Evolutionary conservation across 495 filamentous ascomycete species (phyloP).

Genomic region (Penicillium argentinense): DNA sequence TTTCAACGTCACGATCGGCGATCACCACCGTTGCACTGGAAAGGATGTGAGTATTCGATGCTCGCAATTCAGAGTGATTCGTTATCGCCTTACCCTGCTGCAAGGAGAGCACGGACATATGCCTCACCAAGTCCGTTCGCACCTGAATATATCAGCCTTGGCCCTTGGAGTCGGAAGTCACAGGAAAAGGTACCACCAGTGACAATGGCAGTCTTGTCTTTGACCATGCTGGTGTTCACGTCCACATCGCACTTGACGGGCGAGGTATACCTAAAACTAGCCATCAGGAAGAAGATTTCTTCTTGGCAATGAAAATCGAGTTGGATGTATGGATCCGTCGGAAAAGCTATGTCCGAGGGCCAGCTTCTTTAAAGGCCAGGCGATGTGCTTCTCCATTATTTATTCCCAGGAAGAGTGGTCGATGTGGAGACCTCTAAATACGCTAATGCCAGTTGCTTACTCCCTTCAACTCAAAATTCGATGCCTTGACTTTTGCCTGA

Average conservation of each 20-base stretch:
- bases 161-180: not conserved
- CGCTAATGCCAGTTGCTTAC: no score
- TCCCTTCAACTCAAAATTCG: no score
- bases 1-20: constrained; percentile 10
- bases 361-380: not conserved
- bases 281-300: not conserved
- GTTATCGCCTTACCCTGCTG: constrained; percentile 13
- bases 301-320: not conserved
- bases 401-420: not conserved
- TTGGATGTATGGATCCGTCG: not conserved
- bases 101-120: constrained; percentile 20
- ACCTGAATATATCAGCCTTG: constrained; percentile 5
- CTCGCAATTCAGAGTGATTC: not conserved
- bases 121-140: constrained; percentile 24
- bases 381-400: not conserved
- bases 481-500: no score
- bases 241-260: constrained; percentile 1
- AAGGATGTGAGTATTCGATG: not conserved
- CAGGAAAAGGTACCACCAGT: constrained; percentile 6
- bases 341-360: not conserved
- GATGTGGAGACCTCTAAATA: constrained; percentile 1
- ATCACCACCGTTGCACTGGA: constrained; percentile 15
- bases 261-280: not conserved
- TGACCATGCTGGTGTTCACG: not conserved
- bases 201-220: constrained; percentile 11